A percentile compares a stretch with the other conserved stretches of the same genome.
phyloP scores from a whole-genome alignment of 768 basidiomycete species.

The Cystofilobasidium ferigula region DNA sequence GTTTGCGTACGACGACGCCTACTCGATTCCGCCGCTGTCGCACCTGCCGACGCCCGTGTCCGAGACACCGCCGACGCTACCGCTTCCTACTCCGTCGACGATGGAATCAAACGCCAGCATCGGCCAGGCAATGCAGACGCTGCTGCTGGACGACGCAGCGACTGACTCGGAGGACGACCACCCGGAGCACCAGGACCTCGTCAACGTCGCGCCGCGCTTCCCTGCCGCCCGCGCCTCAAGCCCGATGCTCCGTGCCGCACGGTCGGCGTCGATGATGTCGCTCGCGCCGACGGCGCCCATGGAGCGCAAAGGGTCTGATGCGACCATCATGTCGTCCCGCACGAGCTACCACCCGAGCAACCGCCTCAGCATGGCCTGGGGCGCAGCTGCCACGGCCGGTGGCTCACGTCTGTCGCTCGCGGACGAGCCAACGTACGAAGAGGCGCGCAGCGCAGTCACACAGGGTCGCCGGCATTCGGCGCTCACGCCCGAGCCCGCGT shows the following conservation, averaged over 20 bases:
- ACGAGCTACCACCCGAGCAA: background rate
- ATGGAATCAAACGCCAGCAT: constrained; percentile 8
- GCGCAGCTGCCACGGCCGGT: background rate
- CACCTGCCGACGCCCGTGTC: background rate
- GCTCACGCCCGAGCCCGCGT: background rate
- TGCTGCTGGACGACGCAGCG: constrained; percentile 14
- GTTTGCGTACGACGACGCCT: constrained; percentile 14
- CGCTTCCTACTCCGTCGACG: background rate
- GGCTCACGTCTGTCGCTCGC: background rate
- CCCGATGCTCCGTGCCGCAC: background rate
- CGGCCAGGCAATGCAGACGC: constrained; percentile 22
- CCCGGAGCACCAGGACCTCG: constrained; percentile 15
- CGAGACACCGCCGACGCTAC: background rate
- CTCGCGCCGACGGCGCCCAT: background rate
- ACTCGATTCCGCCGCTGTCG: background rate
- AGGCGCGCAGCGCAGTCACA: constrained; percentile 1
- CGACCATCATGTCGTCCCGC: background rate
- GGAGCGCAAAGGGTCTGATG: background rate
- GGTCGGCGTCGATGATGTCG: background rate
- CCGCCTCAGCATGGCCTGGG: background rate
- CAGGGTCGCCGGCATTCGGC: background rate
- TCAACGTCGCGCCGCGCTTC: constrained; percentile 9
- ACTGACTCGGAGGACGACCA: constrained; percentile 13
- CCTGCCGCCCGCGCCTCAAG: constrained; percentile 6
- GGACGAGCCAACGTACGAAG: constrained; percentile 4